A percentile compares a stretch with the other conserved stretches of the same genome.
These are phyloP conservation scores for Leccinum pellstonianum DNA, from an alignment of 768 basidiomycete species.

Conservation along the genomic window DNA sequence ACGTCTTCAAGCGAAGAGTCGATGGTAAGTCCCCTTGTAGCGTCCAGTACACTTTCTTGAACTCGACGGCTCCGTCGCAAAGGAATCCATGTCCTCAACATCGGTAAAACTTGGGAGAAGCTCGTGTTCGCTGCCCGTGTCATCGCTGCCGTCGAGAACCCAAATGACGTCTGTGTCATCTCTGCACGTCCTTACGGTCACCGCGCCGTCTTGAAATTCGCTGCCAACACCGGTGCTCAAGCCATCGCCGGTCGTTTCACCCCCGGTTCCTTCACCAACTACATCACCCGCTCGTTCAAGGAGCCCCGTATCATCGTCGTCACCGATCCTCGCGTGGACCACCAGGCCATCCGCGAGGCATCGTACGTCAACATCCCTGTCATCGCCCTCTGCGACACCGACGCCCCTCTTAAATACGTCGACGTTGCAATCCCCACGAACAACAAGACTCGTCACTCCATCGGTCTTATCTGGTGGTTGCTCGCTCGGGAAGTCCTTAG, in stretches of 20 bases:
- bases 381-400: constrained; percentile 98
- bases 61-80: constrained; percentile 11
- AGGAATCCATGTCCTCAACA: constrained; percentile 97
- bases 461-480: constrained; percentile 97
- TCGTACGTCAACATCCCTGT: constrained; percentile 99
- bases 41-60: constrained; percentile 14
- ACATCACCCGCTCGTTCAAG: constrained; percentile 99
- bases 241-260: constrained; percentile 99
- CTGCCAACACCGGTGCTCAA: constrained; percentile 96
- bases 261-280: constrained; percentile 98
- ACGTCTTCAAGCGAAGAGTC: constrained; percentile 94
- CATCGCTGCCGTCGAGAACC: constrained; percentile 97
- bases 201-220: constrained; percentile 98
- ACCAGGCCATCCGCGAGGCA: constrained; percentile 99
- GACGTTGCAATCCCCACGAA: constrained; percentile 99
- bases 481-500: constrained; percentile 97
- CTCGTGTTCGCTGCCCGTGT: constrained; percentile 96
- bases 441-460: constrained; percentile 98
- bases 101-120: constrained; percentile 99
- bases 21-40: constrained; percentile 66
- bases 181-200: constrained; percentile 98
- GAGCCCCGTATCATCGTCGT: constrained; percentile 98
- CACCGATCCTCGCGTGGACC: constrained; percentile 98
- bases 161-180: constrained; percentile 96
- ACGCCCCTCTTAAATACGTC: constrained; percentile 96